Conservation (phyloP, 208 protist genomes). For the Leishmania tarentolae region DNA sequence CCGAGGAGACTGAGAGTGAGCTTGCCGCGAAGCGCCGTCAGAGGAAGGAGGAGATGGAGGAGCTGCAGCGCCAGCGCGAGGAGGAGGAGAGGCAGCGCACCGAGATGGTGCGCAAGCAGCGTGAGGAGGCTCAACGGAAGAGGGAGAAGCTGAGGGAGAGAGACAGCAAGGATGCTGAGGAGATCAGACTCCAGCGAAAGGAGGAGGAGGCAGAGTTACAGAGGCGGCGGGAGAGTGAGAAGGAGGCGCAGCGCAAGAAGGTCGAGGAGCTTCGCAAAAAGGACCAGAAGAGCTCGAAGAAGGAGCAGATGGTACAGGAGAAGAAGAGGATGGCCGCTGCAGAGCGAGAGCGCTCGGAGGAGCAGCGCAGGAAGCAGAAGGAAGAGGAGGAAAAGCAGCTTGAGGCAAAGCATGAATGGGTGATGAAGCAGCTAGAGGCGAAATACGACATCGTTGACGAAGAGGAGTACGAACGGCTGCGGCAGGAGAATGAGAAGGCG, state of each 20-base stretch:
- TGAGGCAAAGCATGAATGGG: conserved; percentile 49
- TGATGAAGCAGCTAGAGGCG: conserved; percentile 56
- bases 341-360: conserved; percentile 42
- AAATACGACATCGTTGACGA: conserved; percentile 64
- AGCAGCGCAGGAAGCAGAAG: conserved; percentile 41
- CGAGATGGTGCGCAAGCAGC: conserved; percentile 34
- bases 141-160: conserved; percentile 33
- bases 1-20: conserved; percentile 20
- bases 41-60: conserved; percentile 33
- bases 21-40: conserved; percentile 14
- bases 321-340: conserved; percentile 37
- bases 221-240: conserved; percentile 37
- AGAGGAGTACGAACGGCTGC: conserved; percentile 41
- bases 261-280: conserved; percentile 18
- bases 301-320: conserved; percentile 36
- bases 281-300: conserved; percentile 24
- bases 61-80: conserved; percentile 26
- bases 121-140: conserved; percentile 32
- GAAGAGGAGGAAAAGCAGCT: conserved; percentile 51
- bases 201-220: conserved; percentile 32
- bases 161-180: conserved; percentile 13
- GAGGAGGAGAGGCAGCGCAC: conserved; percentile 39
- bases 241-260: conserved; percentile 25
- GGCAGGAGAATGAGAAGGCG: conserved; percentile 37
- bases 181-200: conserved; percentile 40